Base-by-base conservation (phyloP, 2,329 filamentous ascomycete species). In the Chalaropsis ovoidea region DNA sequence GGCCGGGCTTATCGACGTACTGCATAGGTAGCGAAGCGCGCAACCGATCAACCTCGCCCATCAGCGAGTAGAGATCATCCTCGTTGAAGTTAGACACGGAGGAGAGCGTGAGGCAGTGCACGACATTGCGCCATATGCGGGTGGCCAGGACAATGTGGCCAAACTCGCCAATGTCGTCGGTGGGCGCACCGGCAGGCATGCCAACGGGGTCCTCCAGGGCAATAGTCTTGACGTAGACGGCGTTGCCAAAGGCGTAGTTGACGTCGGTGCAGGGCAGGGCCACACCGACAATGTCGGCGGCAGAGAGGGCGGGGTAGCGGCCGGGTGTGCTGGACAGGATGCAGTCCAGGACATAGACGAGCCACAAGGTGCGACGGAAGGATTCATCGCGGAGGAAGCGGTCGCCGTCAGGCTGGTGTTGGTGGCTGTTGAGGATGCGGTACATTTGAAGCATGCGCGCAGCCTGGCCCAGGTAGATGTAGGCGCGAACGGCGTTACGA, bases 391-490 rank as follows among this genome's bases (percentile, higher is more conserved):
- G 80, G 13, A 84, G 77, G 71, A 85, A 85, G 70, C 81, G 80
- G 69, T 84, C 82, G n/a, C 79, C 70, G 42, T 74, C 78, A 49
- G 82, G 80, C 17, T 77, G 76, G 52, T 76, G 74, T 69, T 81
- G 79, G 69, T 83, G 81, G 49, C 77, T 78, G 69, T 83, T 81
- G 58, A 85, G 78, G 65, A 85, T 81, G 68, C 81, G 79, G 70
- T 81, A 84, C 82, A 85, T 85, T 74, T 85, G 82, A 41, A 82
- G 78, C 82, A 85, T 84, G 67, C 82, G 81, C n/a, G 81, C 79
- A 41, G 82, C 82, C 71, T 85, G 82, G 69, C 82, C 82, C 27
- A 85, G 77, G 71, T 84, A 84, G 72, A 84, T 80, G 76, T 85
- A 85, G 68, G 82, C 82, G 19, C 82, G 81, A 39, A 85, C 81